These are phyloP conservation scores for Phalaenopsis aphrodite DNA, from an alignment of 106 monocot species.

Conservation along the genomic window DNA sequence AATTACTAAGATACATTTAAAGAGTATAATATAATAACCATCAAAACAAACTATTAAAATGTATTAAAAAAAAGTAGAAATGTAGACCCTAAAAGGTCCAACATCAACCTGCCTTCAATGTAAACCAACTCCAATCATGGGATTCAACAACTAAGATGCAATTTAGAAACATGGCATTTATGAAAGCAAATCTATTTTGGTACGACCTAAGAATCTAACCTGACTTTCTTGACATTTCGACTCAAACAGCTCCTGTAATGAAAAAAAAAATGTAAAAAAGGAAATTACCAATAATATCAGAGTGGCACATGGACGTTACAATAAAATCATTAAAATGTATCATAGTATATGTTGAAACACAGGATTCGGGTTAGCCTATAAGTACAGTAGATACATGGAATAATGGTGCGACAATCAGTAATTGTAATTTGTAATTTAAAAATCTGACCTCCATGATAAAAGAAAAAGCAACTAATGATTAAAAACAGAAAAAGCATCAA, in stretches of 20 bases:
- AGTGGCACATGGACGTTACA: not conserved
- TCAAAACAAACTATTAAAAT: too few species aligned
- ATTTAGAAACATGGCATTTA: not conserved
- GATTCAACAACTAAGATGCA: not conserved
- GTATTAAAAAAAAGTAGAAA: too few species aligned
- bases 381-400: not conserved
- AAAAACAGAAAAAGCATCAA: not conserved
- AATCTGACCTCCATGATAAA: not conserved
- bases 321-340: not conserved
- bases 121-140: not conserved
- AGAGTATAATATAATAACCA: too few species aligned
- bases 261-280: not conserved
- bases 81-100: not conserved
- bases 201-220: not conserved
- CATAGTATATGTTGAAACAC: not conserved
- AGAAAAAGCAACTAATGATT: not conserved
- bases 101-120: not conserved
- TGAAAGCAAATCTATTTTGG: not conserved
- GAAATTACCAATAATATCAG: not conserved
- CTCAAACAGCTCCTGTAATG: constrained; percentile 4
- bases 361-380: not conserved
- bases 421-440: not conserved
- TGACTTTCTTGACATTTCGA: constrained; percentile 6
- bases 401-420: not conserved
- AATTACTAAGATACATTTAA: too few species aligned